Base-by-base conservation (phyloP, 176 grass and related monocot species). In the Elaeis guineensis region DNA sequence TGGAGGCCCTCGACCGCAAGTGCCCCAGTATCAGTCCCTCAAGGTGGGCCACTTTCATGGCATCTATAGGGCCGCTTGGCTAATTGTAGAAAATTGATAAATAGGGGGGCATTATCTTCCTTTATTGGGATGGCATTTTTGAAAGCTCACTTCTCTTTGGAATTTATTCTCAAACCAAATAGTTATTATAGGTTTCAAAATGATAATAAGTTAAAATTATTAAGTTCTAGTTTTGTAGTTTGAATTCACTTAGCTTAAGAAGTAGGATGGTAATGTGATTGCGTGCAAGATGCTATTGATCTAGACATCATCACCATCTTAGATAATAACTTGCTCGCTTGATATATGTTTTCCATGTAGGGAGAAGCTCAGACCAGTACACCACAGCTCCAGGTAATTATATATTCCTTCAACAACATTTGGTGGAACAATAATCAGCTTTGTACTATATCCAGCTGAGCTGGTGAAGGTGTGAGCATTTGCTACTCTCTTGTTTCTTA, bases 111-210 rank as follows among this genome's bases (percentile, higher is more conserved):
- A 5, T 96, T 86, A 58, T 90, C 91, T 82, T 87, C 91, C 59
- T 96, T 96, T 77, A 58, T 90, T 57, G 86, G 91, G 65, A 90
- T 85, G 69, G 87, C 91, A 66, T 52, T n/a, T n/a, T 90, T 68
- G 91, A 96, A 78, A 96, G 91, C 66, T 90, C 91, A 21, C 72
- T 96, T 67, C 81, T 87, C 57, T 96, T 96, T 77, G 91, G 91
- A 58, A 87, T 80, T 32, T 96, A 96, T 79, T 82, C 80, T 21
- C 86, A 84, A 58, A 75, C 74, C 25, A 96, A 96, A 74, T 73
- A 81, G 57, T 69, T 87, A 71, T 78, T 96, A 65, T 83, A 96
- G 91, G 91, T 96, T 80, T n/a, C n/a, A n/a, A n/a, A 21, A 18
- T 35, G 17, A 21, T 44, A 35, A 12, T 14, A 11, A 44, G 35